Base-by-base conservation (phyloP, 2,329 filamentous ascomycete species). In the Paracamarosporium sp. region DNA sequence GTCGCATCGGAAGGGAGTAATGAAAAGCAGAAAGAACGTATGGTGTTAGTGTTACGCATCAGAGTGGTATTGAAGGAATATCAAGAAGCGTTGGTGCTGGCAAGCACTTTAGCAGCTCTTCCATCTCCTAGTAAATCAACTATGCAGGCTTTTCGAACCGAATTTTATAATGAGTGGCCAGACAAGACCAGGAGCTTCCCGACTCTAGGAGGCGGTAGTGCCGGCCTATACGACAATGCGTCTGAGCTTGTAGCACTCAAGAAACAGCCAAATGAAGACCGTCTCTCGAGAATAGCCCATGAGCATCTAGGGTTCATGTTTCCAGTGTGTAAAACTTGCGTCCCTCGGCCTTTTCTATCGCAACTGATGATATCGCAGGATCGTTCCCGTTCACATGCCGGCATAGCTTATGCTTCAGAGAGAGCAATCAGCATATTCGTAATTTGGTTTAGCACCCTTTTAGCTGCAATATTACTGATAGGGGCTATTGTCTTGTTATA, bases 221-320 rank as follows among this genome's bases (percentile, higher is more conserved):
- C 56, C 9, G 41, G 24, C 12, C 27, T 60, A n/a, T 64, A 60
- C 33, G 61, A 60, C 24, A 35, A 60, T 30, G 50, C 27, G 1
- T 38, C 48, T 41, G 68, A 71, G 28, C 59, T 72, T 1, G 66
- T 73, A 6, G 68, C 66, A 7, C 51, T 73, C n/a, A 52, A 61
- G 15, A 64, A 63, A 3, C 55, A 55, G 24, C 65, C 69, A 11
- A 57, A 68, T 45, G 7, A 13, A 22, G 70, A 73, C 44, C 58
- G 68, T 4, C 47, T 72, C 2, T 70, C 68, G 4, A 48, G 53
- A 5, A 67, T 75, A 45, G 57, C 71, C 11, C 58, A 68, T 33
- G 64, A 66, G 25, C 67, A 70, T 33, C 57, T 38, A 20, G 60
- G 52, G 1, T 58, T 55, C 30, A 41, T 62, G n/a, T 64, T 64